phyloP scores from a whole-genome alignment of 106 monocot genomes.

The Dendrobium huoshanense region DNA sequence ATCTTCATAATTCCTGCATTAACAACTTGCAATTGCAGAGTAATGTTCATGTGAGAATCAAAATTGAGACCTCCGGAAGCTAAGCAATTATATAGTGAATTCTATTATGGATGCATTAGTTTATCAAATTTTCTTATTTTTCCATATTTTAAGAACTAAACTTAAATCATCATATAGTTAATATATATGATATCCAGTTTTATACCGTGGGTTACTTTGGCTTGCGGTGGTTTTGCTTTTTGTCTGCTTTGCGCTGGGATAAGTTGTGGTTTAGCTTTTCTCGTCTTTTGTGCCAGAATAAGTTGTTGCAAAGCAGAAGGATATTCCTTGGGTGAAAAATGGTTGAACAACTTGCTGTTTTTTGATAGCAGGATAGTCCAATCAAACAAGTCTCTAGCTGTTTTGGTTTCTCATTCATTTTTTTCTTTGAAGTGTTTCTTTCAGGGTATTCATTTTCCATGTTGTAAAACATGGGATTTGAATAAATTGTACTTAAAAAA shows the following conservation, averaged over 20 bases:
- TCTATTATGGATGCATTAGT: neutral
- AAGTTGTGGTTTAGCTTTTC: neutral
- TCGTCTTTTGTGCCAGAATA: neutral
- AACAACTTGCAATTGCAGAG: neutral
- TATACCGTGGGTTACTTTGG: neutral
- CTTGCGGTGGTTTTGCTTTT: neutral
- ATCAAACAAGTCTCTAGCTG: too few species aligned
- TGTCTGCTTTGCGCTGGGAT: neutral
- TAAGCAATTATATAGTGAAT: neutral
- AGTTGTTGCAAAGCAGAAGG: neutral
- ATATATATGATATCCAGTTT: neutral
- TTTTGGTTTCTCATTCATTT: too few species aligned
- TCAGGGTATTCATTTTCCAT: too few species aligned
- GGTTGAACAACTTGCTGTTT: neutral
- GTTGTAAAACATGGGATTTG: too few species aligned
- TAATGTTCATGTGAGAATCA: neutral
- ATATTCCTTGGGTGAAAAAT: neutral
- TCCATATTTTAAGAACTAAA: neutral
- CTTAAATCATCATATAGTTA: neutral
- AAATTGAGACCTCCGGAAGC: neutral
- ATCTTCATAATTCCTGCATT: neutral
- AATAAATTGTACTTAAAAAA: too few species aligned
- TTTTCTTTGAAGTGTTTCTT: too few species aligned
- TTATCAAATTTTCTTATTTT: neutral
- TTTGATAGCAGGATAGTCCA: neutral